Conservation (phyloP, 371 early-diverging fungal species). For the Mucor racemosus region DNA sequence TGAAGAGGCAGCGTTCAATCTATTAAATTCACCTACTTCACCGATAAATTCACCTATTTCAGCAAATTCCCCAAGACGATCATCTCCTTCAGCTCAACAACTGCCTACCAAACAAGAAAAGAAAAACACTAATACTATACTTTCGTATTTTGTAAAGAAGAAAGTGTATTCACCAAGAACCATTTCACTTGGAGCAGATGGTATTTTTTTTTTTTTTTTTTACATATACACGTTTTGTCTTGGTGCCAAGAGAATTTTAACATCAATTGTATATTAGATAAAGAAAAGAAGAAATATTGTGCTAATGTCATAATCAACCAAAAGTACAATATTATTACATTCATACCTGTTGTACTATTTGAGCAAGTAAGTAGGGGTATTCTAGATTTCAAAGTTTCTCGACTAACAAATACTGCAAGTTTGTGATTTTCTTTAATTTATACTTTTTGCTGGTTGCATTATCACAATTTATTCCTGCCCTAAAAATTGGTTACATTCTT, state of each 20-base stretch:
- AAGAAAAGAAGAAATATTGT: slow-evolving; percentile 64
- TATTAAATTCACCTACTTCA: slow-evolving; percentile 13
- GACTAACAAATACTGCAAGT: slow-evolving; percentile 48
- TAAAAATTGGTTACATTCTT: slow-evolving; percentile 89
- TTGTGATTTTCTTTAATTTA: slow-evolving; percentile 96
- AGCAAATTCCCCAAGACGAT: not conserved
- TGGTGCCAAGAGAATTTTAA: not conserved
- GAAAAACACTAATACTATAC: slow-evolving; percentile 8
- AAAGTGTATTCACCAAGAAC: slow-evolving; percentile 37
- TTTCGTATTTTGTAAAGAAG: slow-evolving; percentile 27
- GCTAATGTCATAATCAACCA: slow-evolving; percentile 95
- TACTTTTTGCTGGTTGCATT: slow-evolving; percentile 97
- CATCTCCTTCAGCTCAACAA: not conserved
- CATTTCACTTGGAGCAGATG: slow-evolving; percentile 36
- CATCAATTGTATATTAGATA: slow-evolving; percentile 36
- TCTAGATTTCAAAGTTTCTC: not conserved
- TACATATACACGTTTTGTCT: too few relatives aligned
- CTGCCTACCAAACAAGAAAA: not conserved
- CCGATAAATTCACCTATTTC: not conserved
- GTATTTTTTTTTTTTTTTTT: slow-evolving; percentile 13
- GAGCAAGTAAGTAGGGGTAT: slow-evolving; percentile 75
- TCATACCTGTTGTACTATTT: slow-evolving; percentile 90
- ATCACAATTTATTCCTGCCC: slow-evolving; percentile 90
- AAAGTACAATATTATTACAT: slow-evolving; percentile 93
- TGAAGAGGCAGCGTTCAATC: slow-evolving; percentile 39